These are phyloP conservation scores for Cystobasidiaceae sp. DNA, from an alignment of 1,284 basidiomycete genomes.

Conservation along the genomic window DNA sequence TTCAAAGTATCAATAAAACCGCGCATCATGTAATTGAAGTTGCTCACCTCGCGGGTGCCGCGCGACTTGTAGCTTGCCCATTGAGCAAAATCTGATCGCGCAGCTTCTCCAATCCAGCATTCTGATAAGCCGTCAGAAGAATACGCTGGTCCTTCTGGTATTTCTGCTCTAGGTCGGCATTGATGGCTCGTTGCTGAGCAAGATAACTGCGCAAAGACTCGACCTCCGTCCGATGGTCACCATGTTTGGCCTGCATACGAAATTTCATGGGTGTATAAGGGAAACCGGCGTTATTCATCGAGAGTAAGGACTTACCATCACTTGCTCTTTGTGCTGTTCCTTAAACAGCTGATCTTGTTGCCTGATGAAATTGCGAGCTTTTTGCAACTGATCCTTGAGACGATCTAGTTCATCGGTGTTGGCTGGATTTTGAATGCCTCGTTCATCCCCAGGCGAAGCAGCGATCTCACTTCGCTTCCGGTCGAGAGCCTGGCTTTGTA, in stretches of 20 bases:
- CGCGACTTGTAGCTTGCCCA: constrained; percentile 44
- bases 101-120: constrained; percentile 54
- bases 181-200: constrained; percentile 42
- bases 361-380: constrained; percentile 82
- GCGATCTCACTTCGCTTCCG: constrained; percentile 59
- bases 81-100: constrained; percentile 54
- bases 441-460: constrained; percentile 61
- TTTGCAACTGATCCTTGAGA: constrained; percentile 68
- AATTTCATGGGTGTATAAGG: not conserved
- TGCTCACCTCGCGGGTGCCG: constrained; percentile 27
- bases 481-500: constrained; percentile 79
- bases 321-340: constrained; percentile 43
- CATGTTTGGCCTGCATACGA: not conserved
- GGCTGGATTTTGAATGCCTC: constrained; percentile 65
- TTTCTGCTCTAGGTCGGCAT: constrained; percentile 55
- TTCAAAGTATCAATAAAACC: too few relatives aligned
- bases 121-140: constrained; percentile 69
- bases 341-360: constrained; percentile 80
- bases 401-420: constrained; percentile 69
- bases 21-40: too few relatives aligned
- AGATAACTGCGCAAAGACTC: constrained; percentile 1
- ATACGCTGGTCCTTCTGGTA: constrained; percentile 72
- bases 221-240: constrained; percentile 1
- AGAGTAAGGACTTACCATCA: not conserved
- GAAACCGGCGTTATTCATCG: not conserved